Conservation (phyloP, 768 basidiomycete species). For the Boletales sp. region DNA sequence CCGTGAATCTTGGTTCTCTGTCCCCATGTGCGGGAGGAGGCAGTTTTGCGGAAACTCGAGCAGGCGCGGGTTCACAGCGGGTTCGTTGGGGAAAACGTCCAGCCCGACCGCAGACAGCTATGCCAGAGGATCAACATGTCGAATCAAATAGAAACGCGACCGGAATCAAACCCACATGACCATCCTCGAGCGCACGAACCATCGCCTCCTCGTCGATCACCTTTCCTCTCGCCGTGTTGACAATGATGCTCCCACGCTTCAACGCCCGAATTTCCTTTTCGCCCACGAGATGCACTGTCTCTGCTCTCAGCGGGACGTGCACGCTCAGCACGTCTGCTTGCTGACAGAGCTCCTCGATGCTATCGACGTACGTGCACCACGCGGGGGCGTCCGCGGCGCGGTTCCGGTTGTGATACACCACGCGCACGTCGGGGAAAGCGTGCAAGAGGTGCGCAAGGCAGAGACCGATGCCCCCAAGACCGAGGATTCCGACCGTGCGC, state of each 20-base stretch:
- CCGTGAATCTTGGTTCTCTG: constrained; percentile 78
- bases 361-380: constrained; percentile 77
- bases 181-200: constrained; percentile 79
- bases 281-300: constrained; percentile 72
- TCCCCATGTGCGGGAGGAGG: constrained; percentile 90
- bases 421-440: constrained; percentile 83
- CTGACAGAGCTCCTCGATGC: constrained; percentile 57
- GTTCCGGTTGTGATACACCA: constrained; percentile 75
- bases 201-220: constrained; percentile 86
- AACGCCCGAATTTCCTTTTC: constrained; percentile 73
- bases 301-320: constrained; percentile 73
- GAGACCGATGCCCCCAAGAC: constrained; percentile 73
- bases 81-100: constrained; percentile 86
- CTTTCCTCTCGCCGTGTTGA: constrained; percentile 91
- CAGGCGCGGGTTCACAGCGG: constrained; percentile 71
- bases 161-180: constrained; percentile 59
- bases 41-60: constrained; percentile 81
- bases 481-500: constrained; percentile 69
- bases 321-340: constrained; percentile 82
- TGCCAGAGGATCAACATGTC: neutral
- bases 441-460: constrained; percentile 68
- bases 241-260: constrained; percentile 73
- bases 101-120: constrained; percentile 79
- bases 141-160: constrained; percentile 1
- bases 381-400: constrained; percentile 55